Evolutionary conservation across 2,329 filamentous ascomycete species (phyloP).

Genomic region (Stylonectria norvegica): DNA sequence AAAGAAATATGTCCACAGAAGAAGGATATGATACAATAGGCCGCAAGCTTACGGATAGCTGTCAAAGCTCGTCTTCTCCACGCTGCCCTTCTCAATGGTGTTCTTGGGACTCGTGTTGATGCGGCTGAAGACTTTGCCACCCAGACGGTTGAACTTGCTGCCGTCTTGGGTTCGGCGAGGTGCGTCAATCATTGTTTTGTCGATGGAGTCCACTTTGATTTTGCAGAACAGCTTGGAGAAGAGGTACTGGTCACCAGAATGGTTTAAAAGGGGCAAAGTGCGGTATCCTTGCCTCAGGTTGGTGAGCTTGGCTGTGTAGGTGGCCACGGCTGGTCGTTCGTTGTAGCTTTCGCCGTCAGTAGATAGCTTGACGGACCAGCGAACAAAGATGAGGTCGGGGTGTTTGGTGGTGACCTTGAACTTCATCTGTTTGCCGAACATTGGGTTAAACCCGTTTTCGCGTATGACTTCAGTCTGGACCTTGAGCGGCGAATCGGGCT

Average conservation of each 20-base stretch:
- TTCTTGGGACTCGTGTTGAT: slow-evolving; percentile 49
- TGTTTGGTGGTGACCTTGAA: slow-evolving; percentile 90
- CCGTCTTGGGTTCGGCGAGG: slow-evolving; percentile 39
- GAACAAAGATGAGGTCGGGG: slow-evolving; percentile 88
- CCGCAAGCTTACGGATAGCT: slow-evolving; percentile 29
- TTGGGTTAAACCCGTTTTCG: slow-evolving; percentile 91
- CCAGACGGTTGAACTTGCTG: slow-evolving; percentile 54
- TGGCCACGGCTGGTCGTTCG: slow-evolving; percentile 64
- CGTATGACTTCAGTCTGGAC: slow-evolving; percentile 76
- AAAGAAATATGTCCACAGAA: slow-evolving; percentile 21
- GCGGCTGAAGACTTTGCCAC: slow-evolving; percentile 57
- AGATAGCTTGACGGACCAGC: slow-evolving; percentile 88
- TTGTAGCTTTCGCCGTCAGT: slow-evolving; percentile 69
- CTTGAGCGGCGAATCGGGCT: slow-evolving; percentile 61
- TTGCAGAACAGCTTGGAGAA: slow-evolving; percentile 94
- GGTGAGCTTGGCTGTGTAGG: slow-evolving; percentile 87
- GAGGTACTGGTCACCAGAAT: slow-evolving; percentile 85
- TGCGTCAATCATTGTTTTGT: slow-evolving; percentile 54
- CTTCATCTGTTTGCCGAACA: slow-evolving; percentile 75
- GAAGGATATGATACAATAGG: slow-evolving; percentile 12
- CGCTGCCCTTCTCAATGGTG: slow-evolving; percentile 51
- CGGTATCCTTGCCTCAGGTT: slow-evolving; percentile 90
- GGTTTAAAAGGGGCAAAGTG: slow-evolving; percentile 84
- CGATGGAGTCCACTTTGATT: slow-evolving; percentile 63
- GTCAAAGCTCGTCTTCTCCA: slow-evolving; percentile 47